Evolutionary conservation across 2,329 filamentous ascomycete genomes (phyloP), one percentile per base, ranked within the genome.

Genomic region (Dryadomyces quercivorus): DNA sequence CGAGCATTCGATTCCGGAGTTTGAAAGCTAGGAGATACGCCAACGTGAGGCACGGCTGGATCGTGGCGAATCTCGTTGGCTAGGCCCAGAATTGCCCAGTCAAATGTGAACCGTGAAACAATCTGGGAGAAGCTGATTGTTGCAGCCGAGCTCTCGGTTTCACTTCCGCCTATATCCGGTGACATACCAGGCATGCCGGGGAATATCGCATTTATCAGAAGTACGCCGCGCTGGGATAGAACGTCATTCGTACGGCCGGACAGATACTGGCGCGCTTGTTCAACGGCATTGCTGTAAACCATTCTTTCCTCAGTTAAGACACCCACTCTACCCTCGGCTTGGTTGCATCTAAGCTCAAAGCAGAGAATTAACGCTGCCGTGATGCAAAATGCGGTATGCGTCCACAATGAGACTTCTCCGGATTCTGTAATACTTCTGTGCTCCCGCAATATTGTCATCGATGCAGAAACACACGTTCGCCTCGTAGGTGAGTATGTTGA

Each of bases 391-490:
- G 63, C 63, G 0, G 62, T 60, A 26, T 63, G 62, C 3, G 60
- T 63, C 63, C 63, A 65, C 34, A 64, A 57, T 0, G 62, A 61
- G 15, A 63, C 55, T 10, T 56, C 55, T 26, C 60, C 57, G 6
- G 56, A 54, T 3, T 56, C 57, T 13, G 57, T 57, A 9, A 59
- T 56, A 20, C 57, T 58, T 43, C 56, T 57, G 54, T 63, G 59
- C 45, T 64, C 61, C 1, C 61, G 57, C 54, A 70, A 42, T 18
- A 69, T 69, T 1, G 66, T 69, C 59, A 65, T 64, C 12, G 67
- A 64, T 9, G 67, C 67, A 0, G 66, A 63, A 22, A 68, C 63
- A 52, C 66, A 69, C 5, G 66, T 69, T 3, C 62, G 60, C 31
- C 67, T 60, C 8, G 66, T 66, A 21, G 65, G 61, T 16, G 44